Percentiles rank a stretch among this genome's conserved stretches.
Conservation (phyloP, 768 basidiomycete genomes). For the Hygrophoropsis aurantiaca region DNA sequence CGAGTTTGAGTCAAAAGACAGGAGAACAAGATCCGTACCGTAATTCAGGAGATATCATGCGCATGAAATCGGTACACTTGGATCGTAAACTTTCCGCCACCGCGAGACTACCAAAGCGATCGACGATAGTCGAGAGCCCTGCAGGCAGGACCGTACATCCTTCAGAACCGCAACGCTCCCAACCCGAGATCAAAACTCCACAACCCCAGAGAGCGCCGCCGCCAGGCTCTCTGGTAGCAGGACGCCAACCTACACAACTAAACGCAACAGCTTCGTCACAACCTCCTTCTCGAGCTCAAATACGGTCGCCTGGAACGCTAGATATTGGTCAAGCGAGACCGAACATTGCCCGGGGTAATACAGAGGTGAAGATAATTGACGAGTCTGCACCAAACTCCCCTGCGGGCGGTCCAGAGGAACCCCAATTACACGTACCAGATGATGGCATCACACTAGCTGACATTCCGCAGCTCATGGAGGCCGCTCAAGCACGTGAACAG, state of each 20-base stretch:
- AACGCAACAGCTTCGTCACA: slow-evolving; percentile 26
- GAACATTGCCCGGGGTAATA: slow-evolving; percentile 73
- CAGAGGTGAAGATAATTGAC: slow-evolving; percentile 87
- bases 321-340: slow-evolving; percentile 48
- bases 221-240: slow-evolving; percentile 34
- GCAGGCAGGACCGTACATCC: slow-evolving; percentile 83
- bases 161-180: slow-evolving; percentile 56
- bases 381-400: slow-evolving; percentile 76
- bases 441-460: slow-evolving; percentile 93
- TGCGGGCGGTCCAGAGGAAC: slow-evolving; percentile 48
- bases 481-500: slow-evolving; percentile 86
- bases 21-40: slow-evolving; percentile 75
- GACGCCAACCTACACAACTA: slow-evolving; percentile 34
- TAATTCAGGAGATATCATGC: slow-evolving; percentile 87
- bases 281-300: slow-evolving; percentile 35
- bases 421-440: slow-evolving; percentile 45
- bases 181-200: slow-evolving; percentile 39
- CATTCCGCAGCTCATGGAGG: slow-evolving; percentile 90
- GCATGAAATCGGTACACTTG: slow-evolving; percentile 91
- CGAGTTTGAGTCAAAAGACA: slow-evolving; percentile 29
- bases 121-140: slow-evolving; percentile 94
- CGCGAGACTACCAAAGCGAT: slow-evolving; percentile 87
- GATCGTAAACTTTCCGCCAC: slow-evolving; percentile 96
- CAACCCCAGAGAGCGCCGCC: slow-evolving; percentile 40
- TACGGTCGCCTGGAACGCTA: slow-evolving; percentile 37